Evolutionary conservation across 768 basidiomycete genomes (phyloP).

Genomic region (Mycena haematopus): DNA sequence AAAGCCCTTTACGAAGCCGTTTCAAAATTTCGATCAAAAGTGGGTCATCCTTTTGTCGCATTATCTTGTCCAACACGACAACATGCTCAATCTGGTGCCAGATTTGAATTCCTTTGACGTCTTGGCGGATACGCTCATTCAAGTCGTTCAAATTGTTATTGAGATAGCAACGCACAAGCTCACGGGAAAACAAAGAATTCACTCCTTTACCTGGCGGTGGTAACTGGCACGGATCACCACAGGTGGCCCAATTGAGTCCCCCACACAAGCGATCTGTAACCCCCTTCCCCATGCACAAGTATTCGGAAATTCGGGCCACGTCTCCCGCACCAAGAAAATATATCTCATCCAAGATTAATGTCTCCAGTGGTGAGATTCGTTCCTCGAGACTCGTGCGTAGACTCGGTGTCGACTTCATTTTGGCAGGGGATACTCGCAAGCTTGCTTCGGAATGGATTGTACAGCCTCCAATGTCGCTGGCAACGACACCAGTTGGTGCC

Average conservation of each 20-base stretch:
- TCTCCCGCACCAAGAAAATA: neutral
- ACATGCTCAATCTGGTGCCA: slow-evolving; percentile 21
- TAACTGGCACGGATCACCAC: neutral
- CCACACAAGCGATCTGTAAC: neutral
- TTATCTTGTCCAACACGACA: slow-evolving; percentile 26
- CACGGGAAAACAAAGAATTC: neutral
- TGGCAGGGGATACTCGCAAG: neutral
- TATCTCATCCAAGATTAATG: neutral
- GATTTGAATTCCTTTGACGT: slow-evolving; percentile 9
- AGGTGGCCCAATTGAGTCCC: neutral
- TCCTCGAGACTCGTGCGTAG: neutral
- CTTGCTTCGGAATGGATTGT: neutral
- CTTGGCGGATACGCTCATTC: slow-evolving; percentile 4
- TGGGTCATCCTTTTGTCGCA: slow-evolving; percentile 29
- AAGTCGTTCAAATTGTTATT: slow-evolving; percentile 17
- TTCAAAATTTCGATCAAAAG: slow-evolving; percentile 9
- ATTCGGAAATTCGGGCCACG: neutral
- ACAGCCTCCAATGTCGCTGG: neutral
- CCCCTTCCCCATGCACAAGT: neutral
- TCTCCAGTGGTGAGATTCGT: neutral
- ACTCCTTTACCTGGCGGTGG: neutral
- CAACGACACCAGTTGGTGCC: neutral
- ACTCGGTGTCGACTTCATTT: neutral
- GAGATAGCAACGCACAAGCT: neutral
- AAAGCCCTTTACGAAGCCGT: neutral